phyloP scores from a whole-genome alignment of 2,329 filamentous ascomycete species.

The Penicillium sp. region DNA sequence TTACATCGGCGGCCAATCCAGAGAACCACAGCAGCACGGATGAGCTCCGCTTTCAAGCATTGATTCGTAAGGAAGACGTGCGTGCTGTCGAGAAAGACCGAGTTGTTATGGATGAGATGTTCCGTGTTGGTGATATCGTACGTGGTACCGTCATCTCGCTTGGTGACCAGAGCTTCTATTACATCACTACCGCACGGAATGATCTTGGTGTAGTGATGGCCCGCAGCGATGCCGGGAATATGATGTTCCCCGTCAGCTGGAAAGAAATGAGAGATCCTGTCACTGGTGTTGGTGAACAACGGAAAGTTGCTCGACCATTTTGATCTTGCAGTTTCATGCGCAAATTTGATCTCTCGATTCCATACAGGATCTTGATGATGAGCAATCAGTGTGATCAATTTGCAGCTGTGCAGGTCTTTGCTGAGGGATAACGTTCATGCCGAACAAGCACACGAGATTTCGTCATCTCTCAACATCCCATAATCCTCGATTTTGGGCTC shows the following conservation, averaged over 20 bases:
- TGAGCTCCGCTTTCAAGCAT: conserved; percentile 66
- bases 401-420: too few species aligned
- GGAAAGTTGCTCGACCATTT: conserved; percentile 92
- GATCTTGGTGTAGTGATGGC: conserved; percentile 92
- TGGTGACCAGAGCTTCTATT: conserved; percentile 92
- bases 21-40: conserved; percentile 50
- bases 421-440: too few species aligned
- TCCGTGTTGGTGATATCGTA: conserved; percentile 88
- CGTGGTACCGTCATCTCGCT: conserved; percentile 81
- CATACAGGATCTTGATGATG: neutral
- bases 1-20: conserved; percentile 36
- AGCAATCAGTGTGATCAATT: neutral
- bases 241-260: conserved; percentile 92
- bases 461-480: too few species aligned
- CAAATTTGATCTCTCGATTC: neutral
- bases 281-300: conserved; percentile 67
- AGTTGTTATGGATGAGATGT: conserved; percentile 83
- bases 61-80: conserved; percentile 85
- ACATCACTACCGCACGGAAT: conserved; percentile 85
- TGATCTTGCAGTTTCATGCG: conserved; percentile 43
- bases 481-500: too few species aligned
- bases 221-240: conserved; percentile 75
- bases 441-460: too few species aligned
- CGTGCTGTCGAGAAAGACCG: conserved; percentile 93
- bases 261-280: conserved; percentile 84